phyloP scores from a whole-genome alignment of 2,329 filamentous ascomycete genomes.

The Incumbomyces delicatus region DNA sequence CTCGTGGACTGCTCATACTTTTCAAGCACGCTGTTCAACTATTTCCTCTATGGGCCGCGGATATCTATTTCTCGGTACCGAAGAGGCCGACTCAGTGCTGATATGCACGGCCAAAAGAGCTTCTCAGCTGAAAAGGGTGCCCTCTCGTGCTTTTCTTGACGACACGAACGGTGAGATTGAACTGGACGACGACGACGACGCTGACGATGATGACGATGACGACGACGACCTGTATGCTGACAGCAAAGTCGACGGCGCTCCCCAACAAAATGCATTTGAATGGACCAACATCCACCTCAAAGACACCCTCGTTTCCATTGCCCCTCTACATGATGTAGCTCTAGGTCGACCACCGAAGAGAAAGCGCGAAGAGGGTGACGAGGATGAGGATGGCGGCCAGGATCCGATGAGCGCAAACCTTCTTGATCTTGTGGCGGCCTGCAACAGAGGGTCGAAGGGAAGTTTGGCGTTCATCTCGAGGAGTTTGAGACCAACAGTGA shows the following conservation, averaged over 20 bases:
- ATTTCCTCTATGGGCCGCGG: conserved; percentile 58
- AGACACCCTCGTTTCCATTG: conserved; percentile 15
- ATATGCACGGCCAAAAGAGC: conserved; percentile 68
- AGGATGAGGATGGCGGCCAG: conserved; percentile 54
- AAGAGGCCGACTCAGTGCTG: conserved; percentile 69
- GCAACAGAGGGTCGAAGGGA: conserved; percentile 49
- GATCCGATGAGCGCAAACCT: conserved; percentile 24
- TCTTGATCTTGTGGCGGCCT: conserved; percentile 45
- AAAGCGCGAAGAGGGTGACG: conserved; percentile 26
- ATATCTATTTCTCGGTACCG: conserved; percentile 74
- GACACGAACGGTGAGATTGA: conserved; percentile 40
- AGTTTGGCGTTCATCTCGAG: conserved; percentile 68
- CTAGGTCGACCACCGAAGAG: conserved; percentile 14
- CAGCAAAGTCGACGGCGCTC: conserved; percentile 21
- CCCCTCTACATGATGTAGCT: conserved; percentile 16
- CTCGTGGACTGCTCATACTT: conserved; percentile 53
- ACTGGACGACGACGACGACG: conserved; percentile 45
- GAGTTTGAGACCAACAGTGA: conserved; percentile 63
- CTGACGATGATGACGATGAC: conserved; percentile 37
- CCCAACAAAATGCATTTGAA: conserved; percentile 7
- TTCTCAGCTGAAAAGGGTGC: conserved; percentile 22
- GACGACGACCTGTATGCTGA: conserved; percentile 44
- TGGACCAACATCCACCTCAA: conserved; percentile 11
- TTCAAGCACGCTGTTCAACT: conserved; percentile 58
- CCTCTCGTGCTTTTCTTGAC: conserved; percentile 26